Conservation (phyloP, 1,139 yeast species). For the Suhomyces atakaporum region DNA sequence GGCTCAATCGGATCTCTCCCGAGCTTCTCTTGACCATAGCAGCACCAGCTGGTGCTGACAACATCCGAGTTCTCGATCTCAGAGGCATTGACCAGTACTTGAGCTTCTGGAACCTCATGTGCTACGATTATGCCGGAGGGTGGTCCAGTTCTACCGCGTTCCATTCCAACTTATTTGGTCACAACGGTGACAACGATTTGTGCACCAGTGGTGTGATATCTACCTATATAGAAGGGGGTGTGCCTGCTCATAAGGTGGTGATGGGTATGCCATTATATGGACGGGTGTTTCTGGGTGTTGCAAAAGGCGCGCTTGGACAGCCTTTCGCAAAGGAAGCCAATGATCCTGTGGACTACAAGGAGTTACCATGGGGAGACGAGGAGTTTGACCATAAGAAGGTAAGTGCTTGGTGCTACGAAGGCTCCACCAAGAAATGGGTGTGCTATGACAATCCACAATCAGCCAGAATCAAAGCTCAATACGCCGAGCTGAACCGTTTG, state of each 20-base stretch:
- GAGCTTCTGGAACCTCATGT: constrained; percentile 83
- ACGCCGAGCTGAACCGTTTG: constrained; percentile 46
- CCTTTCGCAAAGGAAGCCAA: constrained; percentile 36
- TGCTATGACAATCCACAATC: constrained; percentile 68
- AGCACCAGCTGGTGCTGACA: constrained; percentile 64
- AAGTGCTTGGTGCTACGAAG: constrained; percentile 59
- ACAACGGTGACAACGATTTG: constrained; percentile 44
- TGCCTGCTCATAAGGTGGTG: constrained; percentile 54
- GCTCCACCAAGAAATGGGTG: constrained; percentile 42
- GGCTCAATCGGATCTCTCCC: constrained; percentile 32
- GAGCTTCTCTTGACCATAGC: constrained; percentile 63
- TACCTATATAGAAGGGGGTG: constrained; percentile 44
- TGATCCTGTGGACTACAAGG: constrained; percentile 60
- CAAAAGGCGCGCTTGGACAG: constrained; percentile 39
- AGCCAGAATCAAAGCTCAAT: constrained; percentile 59
- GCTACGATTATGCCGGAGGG: constrained; percentile 81
- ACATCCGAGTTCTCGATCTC: constrained; percentile 45
- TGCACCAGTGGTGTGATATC: constrained; percentile 53
- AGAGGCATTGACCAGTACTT: constrained; percentile 57
- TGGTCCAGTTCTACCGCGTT: constrained; percentile 68
- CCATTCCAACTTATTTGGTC: constrained; percentile 68
- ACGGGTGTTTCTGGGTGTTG: constrained; percentile 54
- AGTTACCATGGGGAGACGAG: constrained; percentile 51
- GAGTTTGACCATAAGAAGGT: constrained; percentile 53
- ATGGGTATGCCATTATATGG: constrained; percentile 93